A percentile compares a stretch with the other conserved stretches of the same genome.
phyloP scores from a whole-genome alignment of 768 basidiomycete species.

The Suillus clintonianus region DNA sequence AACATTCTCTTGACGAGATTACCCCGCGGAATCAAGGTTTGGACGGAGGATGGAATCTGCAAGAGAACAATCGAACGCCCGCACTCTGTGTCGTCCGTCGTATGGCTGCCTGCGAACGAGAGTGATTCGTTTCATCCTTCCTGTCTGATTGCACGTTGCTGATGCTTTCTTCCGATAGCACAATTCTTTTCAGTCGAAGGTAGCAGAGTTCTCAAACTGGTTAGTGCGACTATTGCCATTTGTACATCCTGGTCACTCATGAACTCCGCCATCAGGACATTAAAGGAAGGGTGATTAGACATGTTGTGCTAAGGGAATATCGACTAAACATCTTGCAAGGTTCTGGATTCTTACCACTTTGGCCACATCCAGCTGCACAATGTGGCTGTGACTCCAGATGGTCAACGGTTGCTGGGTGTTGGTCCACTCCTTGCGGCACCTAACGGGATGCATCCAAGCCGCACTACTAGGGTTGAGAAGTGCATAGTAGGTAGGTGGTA shows the following conservation, averaged over 20 bases:
- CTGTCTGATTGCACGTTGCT: slow-evolving; percentile 12
- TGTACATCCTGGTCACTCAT: slow-evolving; percentile 9
- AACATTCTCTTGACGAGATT: slow-evolving; percentile 47
- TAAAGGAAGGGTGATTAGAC: slow-evolving; percentile 37
- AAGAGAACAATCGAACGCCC: slow-evolving; percentile 50
- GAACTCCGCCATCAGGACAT: slow-evolving; percentile 39
- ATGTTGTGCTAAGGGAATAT: not conserved
- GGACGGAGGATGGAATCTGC: slow-evolving; percentile 58
- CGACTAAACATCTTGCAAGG: slow-evolving; percentile 16
- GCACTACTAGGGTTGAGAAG: slow-evolving; percentile 52
- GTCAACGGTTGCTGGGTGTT: slow-evolving; percentile 49
- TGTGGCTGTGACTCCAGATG: slow-evolving; percentile 51
- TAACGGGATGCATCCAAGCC: slow-evolving; percentile 47
- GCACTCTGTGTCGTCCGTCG: slow-evolving; percentile 47
- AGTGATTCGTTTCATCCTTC: slow-evolving; percentile 29
- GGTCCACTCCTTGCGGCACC: slow-evolving; percentile 45
- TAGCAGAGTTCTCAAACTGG: slow-evolving; percentile 47
- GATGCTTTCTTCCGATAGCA: slow-evolving; percentile 16
- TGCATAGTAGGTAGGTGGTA: slow-evolving; percentile 49
- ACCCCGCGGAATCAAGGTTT: slow-evolving; percentile 51
- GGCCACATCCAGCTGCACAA: slow-evolving; percentile 49
- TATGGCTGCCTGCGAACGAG: slow-evolving; percentile 52
- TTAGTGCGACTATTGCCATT: slow-evolving; percentile 20
- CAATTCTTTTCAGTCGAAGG: slow-evolving; percentile 56
- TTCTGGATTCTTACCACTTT: slow-evolving; percentile 44